Evolutionary conservation across 345 rosid genomes (phyloP).

Genomic region (Bruguiera sexangula): DNA sequence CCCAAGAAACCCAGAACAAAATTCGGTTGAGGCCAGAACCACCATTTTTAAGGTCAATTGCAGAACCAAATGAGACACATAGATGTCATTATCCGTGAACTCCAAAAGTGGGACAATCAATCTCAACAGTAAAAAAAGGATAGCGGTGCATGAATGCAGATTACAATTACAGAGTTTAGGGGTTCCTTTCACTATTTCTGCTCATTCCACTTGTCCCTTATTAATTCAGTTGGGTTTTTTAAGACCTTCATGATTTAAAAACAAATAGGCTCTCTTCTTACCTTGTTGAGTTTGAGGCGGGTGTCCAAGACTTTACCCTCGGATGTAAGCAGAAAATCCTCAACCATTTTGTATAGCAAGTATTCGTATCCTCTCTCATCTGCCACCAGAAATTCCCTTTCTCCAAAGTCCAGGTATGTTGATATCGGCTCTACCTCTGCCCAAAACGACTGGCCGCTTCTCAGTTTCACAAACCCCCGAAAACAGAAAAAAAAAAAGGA

Average conservation of each 20-base stretch:
- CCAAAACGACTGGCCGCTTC: neutral
- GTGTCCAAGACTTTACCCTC: constrained; percentile 73
- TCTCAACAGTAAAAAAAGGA: constrained; percentile 31
- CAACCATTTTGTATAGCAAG: constrained; percentile 75
- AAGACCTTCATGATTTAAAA: no score
- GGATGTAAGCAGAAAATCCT: constrained; percentile 62
- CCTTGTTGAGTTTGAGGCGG: constrained; percentile 91
- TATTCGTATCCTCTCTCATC: constrained; percentile 88
- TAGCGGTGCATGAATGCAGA: constrained; percentile 38
- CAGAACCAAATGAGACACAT: constrained; percentile 7
- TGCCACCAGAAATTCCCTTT: constrained; percentile 83
- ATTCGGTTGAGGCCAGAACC: constrained; percentile 10
- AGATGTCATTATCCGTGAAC: constrained; percentile 49
- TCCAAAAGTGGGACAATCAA: constrained; percentile 57
- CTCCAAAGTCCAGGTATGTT: constrained; percentile 85
- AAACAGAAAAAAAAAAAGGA: neutral
- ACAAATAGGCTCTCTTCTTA: constrained; percentile 4
- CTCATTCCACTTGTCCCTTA: neutral
- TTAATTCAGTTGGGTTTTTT: no score
- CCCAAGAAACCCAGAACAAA: constrained; percentile 2
- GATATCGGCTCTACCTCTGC: constrained; percentile 97
- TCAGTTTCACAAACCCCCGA: neutral
- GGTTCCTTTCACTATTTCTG: constrained; percentile 4
- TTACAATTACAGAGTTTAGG: constrained; percentile 13
- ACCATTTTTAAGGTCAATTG: constrained; percentile 2